A percentile compares a stretch with the other conserved stretches of the same genome.
These are phyloP conservation scores for Xerocomellus amylosporus DNA, from an alignment of 768 basidiomycete species.

Conservation along the genomic window DNA sequence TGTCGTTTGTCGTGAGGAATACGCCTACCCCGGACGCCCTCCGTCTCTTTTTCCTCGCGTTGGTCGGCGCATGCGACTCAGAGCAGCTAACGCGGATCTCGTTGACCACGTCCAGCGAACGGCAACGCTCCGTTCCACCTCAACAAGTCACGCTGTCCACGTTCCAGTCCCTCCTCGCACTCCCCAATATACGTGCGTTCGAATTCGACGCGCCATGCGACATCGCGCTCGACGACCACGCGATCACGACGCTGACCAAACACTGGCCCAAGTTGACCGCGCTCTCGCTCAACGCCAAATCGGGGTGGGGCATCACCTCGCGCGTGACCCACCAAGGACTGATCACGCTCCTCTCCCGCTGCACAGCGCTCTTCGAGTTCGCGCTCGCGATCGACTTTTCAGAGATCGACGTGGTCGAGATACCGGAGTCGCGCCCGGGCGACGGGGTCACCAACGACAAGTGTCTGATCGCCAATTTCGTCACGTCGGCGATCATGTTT, in stretches of 20 bases:
- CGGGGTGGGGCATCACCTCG: conserved; percentile 20
- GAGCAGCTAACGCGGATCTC: conserved; percentile 9
- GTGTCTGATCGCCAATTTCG: conserved; percentile 16
- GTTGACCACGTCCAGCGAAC: conserved; percentile 4
- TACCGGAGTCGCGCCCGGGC: conserved; percentile 3
- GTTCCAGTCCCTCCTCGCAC: conserved; percentile 17
- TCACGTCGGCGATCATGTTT: conserved; percentile 19
- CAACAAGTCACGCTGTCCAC: conserved; percentile 14
- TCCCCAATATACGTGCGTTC: conserved; percentile 11
- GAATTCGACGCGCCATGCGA: conserved; percentile 20
- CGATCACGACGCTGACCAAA: conserved; percentile 16
- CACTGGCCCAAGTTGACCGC: conserved; percentile 18
- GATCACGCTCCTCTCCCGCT: conserved; percentile 18
- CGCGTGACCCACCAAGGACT: conserved; percentile 23
- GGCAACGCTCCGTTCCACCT: background rate
- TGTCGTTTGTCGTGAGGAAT: conserved; percentile 15
- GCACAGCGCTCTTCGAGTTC: conserved; percentile 4
- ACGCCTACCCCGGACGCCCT: conserved; percentile 17
- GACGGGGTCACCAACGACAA: conserved; percentile 8
- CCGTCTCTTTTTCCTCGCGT: conserved; percentile 21
- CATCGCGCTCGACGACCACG: conserved; percentile 20
- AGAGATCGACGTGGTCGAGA: conserved; percentile 8
- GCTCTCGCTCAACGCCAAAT: conserved; percentile 16
- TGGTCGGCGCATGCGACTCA: conserved; percentile 10
- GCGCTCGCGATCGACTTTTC: conserved; percentile 23